Percentiles rank a stretch among this genome's conserved stretches.
phyloP scores from a whole-genome alignment of 2,329 filamentous ascomycete genomes.

The Hyphodiscus sp. region DNA sequence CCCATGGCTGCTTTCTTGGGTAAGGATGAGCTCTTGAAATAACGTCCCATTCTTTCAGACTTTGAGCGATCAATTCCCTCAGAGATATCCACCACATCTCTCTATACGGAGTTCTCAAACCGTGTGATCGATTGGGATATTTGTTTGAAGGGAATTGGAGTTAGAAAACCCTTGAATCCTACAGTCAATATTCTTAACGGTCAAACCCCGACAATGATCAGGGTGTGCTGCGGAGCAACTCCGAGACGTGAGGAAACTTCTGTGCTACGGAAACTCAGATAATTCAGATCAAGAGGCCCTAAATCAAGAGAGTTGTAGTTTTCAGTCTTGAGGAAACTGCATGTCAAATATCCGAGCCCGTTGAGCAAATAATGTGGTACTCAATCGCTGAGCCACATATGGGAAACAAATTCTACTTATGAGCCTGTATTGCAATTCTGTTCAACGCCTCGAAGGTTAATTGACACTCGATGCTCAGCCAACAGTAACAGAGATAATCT shows the following conservation, averaged over 20 bases:
- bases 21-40: slow-evolving; percentile 58
- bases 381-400: neutral
- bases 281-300: neutral
- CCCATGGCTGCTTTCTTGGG: slow-evolving; percentile 81
- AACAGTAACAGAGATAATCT: slow-evolving; percentile 17
- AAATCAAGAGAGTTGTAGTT: neutral
- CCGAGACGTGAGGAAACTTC: too few species aligned
- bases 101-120: too few species aligned
- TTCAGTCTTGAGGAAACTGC: too few species aligned
- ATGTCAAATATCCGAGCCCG: too few species aligned
- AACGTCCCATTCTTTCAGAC: slow-evolving; percentile 3
- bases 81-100: neutral
- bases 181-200: too few species aligned
- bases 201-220: too few species aligned
- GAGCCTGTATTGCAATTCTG: slow-evolving; percentile 8
- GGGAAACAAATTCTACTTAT: slow-evolving; percentile 7
- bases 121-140: neutral
- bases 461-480: slow-evolving; percentile 17
- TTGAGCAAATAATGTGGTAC: neutral
- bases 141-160: neutral
- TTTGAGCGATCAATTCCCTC: too few species aligned
- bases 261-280: neutral
- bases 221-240: too few species aligned
- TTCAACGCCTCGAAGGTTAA: slow-evolving; percentile 21
- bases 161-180: neutral